These are phyloP conservation scores for Raphidocelis subcapitata DNA, from an alignment of 139 green algal species.

Conservation along the genomic window DNA sequence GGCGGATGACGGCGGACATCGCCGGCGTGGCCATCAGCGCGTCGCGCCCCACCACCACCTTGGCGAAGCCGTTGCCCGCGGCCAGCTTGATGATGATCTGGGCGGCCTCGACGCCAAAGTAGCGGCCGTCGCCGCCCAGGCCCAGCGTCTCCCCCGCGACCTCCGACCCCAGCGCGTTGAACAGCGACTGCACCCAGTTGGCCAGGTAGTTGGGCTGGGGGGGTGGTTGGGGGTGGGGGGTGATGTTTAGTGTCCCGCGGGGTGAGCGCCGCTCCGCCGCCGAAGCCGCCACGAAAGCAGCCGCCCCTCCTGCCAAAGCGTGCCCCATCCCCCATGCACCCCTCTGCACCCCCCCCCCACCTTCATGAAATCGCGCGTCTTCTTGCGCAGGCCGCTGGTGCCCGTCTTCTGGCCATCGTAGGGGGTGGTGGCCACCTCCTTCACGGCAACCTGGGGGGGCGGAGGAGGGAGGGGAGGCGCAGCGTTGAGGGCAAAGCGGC, in stretches of 20 bases:
- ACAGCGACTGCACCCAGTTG: constrained; percentile 98
- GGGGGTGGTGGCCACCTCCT: constrained; percentile 86
- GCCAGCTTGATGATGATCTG: constrained; percentile 98
- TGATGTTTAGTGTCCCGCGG: too few species aligned
- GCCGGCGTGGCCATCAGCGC: constrained; percentile 97
- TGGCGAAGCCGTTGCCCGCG: constrained; percentile 64
- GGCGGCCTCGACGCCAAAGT: constrained; percentile 96
- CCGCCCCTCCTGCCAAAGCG: too few species aligned
- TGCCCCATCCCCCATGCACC: too few species aligned
- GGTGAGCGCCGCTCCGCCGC: too few species aligned
- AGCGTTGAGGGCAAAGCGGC: too few species aligned
- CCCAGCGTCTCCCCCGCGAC: constrained; percentile 82
- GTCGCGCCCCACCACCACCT: constrained; percentile 91
- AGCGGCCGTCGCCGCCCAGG: constrained; percentile 97
- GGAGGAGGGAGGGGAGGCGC: too few species aligned
- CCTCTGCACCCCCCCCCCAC: too few species aligned
- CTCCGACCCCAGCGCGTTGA: constrained; percentile 89
- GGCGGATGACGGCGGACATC: constrained; percentile 96
- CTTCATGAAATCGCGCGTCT: constrained; percentile 96
- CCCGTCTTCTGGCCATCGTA: constrained; percentile 99
- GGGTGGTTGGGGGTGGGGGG: too few species aligned
- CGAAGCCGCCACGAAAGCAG: too few species aligned
- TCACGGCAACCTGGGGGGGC: constrained; percentile 53
- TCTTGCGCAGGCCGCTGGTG: constrained; percentile 96
- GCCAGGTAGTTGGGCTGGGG: constrained; percentile 93